These are phyloP conservation scores for Ascochyta koolunga DNA, from an alignment of 2,329 filamentous ascomycete species.

Conservation along the genomic window DNA sequence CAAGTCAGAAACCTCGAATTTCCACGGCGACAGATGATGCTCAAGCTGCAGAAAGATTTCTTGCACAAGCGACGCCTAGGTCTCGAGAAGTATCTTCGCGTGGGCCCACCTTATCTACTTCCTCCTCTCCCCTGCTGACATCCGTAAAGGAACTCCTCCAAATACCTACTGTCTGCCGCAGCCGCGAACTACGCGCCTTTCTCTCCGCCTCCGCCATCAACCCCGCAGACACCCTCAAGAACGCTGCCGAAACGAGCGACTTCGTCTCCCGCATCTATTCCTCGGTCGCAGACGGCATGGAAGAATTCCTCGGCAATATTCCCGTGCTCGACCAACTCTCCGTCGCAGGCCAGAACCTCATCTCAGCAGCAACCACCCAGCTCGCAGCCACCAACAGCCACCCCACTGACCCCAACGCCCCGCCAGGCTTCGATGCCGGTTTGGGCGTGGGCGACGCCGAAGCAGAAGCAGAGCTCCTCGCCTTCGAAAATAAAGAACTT, in stretches of 20 bases:
- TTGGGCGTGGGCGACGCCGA: conserved; percentile 65
- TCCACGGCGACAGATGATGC: conserved; percentile 86
- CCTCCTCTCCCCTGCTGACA: neutral
- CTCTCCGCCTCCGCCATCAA: conserved; percentile 85
- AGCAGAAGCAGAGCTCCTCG: conserved; percentile 90
- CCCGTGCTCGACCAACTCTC: conserved; percentile 94
- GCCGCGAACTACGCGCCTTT: conserved; percentile 88
- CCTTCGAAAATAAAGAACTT: conserved; percentile 80
- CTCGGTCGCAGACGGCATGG: conserved; percentile 96
- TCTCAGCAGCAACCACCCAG: conserved; percentile 70
- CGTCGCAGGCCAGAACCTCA: conserved; percentile 87
- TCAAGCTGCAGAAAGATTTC: conserved; percentile 97
- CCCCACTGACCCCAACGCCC: conserved; percentile 13
- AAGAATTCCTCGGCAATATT: conserved; percentile 95
- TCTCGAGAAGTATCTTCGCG: conserved; percentile 78
- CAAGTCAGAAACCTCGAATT: conserved; percentile 91
- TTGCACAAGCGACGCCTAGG: conserved; percentile 84
- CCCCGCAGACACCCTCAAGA: conserved; percentile 66
- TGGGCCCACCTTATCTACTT: conserved; percentile 13
- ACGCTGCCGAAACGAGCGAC: conserved; percentile 66
- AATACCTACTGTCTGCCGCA: conserved; percentile 91
- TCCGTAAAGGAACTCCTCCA: conserved; percentile 69
- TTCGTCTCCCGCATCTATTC: conserved; percentile 96
- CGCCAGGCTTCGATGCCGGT: conserved; percentile 50
- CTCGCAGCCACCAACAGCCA: conserved; percentile 47